These are phyloP conservation scores for Zygotorulaspora mrakii DNA, from an alignment of 1,139 yeast species.

Conservation along the genomic window DNA sequence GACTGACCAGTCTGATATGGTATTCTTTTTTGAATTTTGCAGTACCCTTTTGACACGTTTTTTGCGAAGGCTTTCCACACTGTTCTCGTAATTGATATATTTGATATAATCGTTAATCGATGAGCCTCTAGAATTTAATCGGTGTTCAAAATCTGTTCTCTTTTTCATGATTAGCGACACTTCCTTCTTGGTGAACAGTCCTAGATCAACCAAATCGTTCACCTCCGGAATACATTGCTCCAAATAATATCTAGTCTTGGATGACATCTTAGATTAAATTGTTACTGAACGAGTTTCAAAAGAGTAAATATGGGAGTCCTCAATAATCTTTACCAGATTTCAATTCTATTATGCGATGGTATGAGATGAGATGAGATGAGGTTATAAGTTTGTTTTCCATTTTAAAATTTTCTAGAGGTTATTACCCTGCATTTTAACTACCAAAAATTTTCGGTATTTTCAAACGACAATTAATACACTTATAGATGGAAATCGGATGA, in stretches of 20 bases:
- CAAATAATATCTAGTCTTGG: slow-evolving; percentile 69
- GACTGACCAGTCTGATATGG: slow-evolving; percentile 86
- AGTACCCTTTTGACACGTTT: slow-evolving; percentile 66
- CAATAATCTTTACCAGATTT: background rate
- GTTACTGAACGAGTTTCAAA: background rate
- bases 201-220: slow-evolving; percentile 78
- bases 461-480: too few species aligned
- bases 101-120: slow-evolving; percentile 71
- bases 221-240: slow-evolving; percentile 90
- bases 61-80: slow-evolving; percentile 71
- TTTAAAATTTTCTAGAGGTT: too few species aligned
- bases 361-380: too few species aligned
- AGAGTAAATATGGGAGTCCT: too few species aligned
- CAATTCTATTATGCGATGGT: slow-evolving; percentile 4
- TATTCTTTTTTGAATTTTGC: slow-evolving; percentile 45
- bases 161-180: slow-evolving; percentile 83
- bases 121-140: slow-evolving; percentile 81
- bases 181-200: slow-evolving; percentile 76
- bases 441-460: too few species aligned
- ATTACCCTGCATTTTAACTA: too few species aligned
- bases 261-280: slow-evolving; percentile 49
- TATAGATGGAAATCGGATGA: too few species aligned
- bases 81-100: slow-evolving; percentile 78
- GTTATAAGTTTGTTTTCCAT: too few species aligned
- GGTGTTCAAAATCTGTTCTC: slow-evolving; percentile 92